These are phyloP conservation scores for Malus sylvestris DNA, from an alignment of 306 rosid genomes.

Conservation along the genomic window DNA sequence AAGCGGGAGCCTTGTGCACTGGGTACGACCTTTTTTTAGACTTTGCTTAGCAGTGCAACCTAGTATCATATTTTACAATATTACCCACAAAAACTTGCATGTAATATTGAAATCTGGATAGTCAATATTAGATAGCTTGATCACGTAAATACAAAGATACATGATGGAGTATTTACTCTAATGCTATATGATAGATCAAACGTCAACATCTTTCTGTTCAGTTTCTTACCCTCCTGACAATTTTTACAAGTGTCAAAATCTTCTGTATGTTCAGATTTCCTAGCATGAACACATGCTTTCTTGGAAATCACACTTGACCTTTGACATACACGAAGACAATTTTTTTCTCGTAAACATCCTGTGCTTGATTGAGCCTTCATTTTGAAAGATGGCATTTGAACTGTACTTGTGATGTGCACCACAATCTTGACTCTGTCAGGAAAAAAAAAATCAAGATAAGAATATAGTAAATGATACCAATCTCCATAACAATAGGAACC, in stretches of 20 bases:
- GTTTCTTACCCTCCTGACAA: conserved; percentile 56
- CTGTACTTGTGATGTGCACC: conserved; percentile 39
- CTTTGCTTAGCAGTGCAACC: background rate
- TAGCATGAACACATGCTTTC: conserved; percentile 47
- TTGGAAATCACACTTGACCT: conserved; percentile 72
- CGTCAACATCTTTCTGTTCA: conserved; percentile 4
- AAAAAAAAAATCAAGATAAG: conserved; percentile 4
- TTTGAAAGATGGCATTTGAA: conserved; percentile 94
- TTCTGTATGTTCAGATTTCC: conserved; percentile 38
- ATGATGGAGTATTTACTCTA: background rate
- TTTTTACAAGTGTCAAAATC: conserved; percentile 44
- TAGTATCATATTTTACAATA: background rate
- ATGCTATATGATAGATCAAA: background rate
- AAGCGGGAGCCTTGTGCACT: too few species aligned
- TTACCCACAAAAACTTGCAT: background rate
- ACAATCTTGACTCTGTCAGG: conserved; percentile 35
- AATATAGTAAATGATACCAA: background rate
- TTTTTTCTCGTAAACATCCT: conserved; percentile 65
- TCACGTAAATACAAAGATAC: background rate
- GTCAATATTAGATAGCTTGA: background rate
- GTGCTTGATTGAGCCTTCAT: conserved; percentile 82
- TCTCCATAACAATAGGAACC: conserved; percentile 2
- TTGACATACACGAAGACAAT: conserved; percentile 65
- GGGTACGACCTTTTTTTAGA: too few species aligned
- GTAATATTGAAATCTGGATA: background rate